Evolutionary conservation across 768 basidiomycete genomes (phyloP).

Genomic region (Tulasnella sp.): DNA sequence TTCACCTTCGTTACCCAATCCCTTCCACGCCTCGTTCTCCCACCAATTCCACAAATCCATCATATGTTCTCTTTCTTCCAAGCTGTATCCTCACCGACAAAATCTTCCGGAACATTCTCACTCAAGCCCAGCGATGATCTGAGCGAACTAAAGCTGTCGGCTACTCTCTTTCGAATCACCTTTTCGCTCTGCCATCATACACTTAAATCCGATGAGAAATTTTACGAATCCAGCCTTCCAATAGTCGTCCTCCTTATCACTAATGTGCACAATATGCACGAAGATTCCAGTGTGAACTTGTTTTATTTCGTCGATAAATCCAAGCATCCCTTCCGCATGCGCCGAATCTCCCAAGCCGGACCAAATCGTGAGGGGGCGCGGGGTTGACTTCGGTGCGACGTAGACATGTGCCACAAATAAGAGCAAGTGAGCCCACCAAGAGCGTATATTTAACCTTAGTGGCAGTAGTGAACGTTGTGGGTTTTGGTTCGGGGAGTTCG

Average conservation of each 20-base stretch:
- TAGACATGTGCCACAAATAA: neutral
- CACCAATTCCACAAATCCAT: too few species aligned
- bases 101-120: too few species aligned
- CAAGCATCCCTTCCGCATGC: constrained; percentile 58
- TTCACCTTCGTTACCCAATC: too few species aligned
- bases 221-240: constrained; percentile 62
- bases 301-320: constrained; percentile 49
- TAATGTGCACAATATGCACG: constrained; percentile 61
- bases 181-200: too few species aligned
- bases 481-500: neutral
- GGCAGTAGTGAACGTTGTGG: neutral
- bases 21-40: too few species aligned
- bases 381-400: neutral
- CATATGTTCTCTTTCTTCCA: too few species aligned
- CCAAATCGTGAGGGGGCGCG: constrained; percentile 60
- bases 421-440: too few species aligned
- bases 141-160: too few species aligned
- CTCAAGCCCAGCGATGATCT: too few species aligned
- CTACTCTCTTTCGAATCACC: too few species aligned
- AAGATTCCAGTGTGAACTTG: constrained; percentile 64
- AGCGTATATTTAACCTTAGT: too few species aligned
- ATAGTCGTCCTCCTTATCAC: constrained; percentile 51
- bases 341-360: constrained; percentile 77
- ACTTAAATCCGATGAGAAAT: constrained; percentile 18
- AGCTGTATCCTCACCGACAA: too few species aligned